Conservation (phyloP, 148 eudicot species). For the Dysphania ambrosioides region DNA sequence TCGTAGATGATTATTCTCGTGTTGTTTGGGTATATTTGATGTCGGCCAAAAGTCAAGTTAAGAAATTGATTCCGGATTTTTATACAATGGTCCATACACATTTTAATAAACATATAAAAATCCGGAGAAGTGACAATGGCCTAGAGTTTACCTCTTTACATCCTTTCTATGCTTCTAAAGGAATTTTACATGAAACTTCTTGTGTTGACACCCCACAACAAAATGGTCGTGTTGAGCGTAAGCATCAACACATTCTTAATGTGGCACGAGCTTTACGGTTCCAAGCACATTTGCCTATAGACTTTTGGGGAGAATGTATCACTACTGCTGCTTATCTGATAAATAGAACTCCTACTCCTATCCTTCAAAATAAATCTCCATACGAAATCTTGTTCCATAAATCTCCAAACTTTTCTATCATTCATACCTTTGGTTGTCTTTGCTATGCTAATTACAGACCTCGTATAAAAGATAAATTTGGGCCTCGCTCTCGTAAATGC, state of each 20-base stretch:
- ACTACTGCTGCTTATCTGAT: not conserved
- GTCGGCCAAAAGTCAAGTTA: not conserved
- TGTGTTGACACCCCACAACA: no score
- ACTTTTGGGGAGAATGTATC: not conserved
- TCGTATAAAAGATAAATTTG: not conserved
- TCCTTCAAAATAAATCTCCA: not conserved
- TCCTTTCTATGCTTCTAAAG: not conserved
- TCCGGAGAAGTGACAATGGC: slow-evolving; percentile 2
- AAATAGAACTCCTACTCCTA: not conserved
- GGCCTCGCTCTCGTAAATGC: not conserved
- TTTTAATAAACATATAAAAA: not conserved
- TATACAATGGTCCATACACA: slow-evolving; percentile 6
- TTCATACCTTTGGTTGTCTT: not conserved
- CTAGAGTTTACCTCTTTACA: not conserved
- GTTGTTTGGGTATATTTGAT: not conserved
- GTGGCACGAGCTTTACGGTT: not conserved
- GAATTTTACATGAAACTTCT: not conserved
- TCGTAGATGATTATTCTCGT: not conserved
- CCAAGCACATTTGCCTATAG: not conserved
- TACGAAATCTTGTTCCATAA: not conserved
- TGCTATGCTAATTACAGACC: slow-evolving; percentile 1
- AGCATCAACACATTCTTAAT: not conserved
- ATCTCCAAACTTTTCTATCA: not conserved
- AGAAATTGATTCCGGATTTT: not conserved
- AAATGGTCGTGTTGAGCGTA: no score